Evolutionary conservation across 2,329 filamentous ascomycete species (phyloP), one percentile per base, ranked within the genome.

Genomic region (Pseudogymnoascus sp.): DNA sequence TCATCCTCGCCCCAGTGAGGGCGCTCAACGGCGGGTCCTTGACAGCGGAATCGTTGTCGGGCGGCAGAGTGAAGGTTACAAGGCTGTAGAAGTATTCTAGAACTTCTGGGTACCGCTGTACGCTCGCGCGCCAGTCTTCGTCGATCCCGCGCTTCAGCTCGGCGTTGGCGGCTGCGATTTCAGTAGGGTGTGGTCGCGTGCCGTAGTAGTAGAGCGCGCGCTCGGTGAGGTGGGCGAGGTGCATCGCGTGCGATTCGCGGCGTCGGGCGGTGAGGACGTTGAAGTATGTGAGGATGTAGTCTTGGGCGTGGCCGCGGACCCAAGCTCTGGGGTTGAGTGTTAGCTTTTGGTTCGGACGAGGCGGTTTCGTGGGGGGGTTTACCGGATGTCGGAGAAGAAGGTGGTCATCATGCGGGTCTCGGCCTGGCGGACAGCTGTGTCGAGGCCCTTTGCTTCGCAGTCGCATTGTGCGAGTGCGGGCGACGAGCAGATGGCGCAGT

Each of bases 31-130:
- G 84, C 33, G 84, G 84, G 62, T 86, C 80, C 67, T 81, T 82
- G 36, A 87, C 82, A 13, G 76, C 75, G 1, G 79, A 74, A 40
- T 87, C 84, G 61, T 84, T 78, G 62, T 90, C 86, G 40, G 75
- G 75, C 0, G 89, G 88, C 4, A 90, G 74, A 21, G 78, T 82
- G 63, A 91, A 72, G 61, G 86, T 82, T 36, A 92, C 86, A 37
- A 92, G 77, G 63, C 83, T 80, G 74, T 87, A 92, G 71, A 88
- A 92, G 74, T 92, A 91, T 73, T 91, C 87, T 61, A 93, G 78
- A n/a, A 92, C 86, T 71, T 92, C 87, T 4, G 89, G 89, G 68
- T 92, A 93, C 61, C 86, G 82, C 68, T 90, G 83, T 39, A 92
- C 88, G 58, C 86, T 87, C 31, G 83, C 80, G 69, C 87, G 83